Evolutionary conservation across 805 yeast species (phyloP), one percentile per base, ranked within the genome.

Genomic region (Wickerhamiella sorbophila): DNA sequence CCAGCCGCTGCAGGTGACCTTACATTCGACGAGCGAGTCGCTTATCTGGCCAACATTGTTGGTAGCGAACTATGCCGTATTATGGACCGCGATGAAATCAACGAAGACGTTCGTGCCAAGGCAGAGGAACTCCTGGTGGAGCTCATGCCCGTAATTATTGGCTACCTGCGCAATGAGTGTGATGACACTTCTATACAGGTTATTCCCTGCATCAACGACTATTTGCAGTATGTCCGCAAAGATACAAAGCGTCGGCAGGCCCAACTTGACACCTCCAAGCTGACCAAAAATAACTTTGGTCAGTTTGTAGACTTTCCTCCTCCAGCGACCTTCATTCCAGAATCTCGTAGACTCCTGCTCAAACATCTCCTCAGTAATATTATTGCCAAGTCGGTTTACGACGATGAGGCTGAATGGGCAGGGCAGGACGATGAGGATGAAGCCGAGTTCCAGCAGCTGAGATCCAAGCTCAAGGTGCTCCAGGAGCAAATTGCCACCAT

Each of bases 121-220:
- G 55, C 58, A 5, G 64, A 62, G 41, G 65, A 63, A 35, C 71
- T 75, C 50, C 64, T 83, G 16, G 58, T 76, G 22, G 72, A 73
- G 43, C 64, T 82, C 16, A 73, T 84, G 66, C 95, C 96, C 18
- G 66, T 76, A 24, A 66, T 81, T 5, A 69, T 88, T 44, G 69
- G 69, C 45, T 83, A 79, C 49, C 69, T 91, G 56, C 70, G 74
- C 24, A 80, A 85, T 57, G 94, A 79, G 48, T 86, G 79, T 55
- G 97, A 91, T 59, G 96, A 91, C 50, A 79, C 88, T 12, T 75
- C 93, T 1, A 67, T 71, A 31, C 94, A 84, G 58, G 80, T 85
- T 15, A 80, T 88, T 54, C 79, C 91, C 6, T 81, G 85, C 52
- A 64, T 91, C 36, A 74, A 82, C 31, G 81, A 76, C 40, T 86